These are phyloP conservation scores for Fonsecaea erecta DNA, from an alignment of 2,329 filamentous ascomycete genomes.

Conservation along the genomic window DNA sequence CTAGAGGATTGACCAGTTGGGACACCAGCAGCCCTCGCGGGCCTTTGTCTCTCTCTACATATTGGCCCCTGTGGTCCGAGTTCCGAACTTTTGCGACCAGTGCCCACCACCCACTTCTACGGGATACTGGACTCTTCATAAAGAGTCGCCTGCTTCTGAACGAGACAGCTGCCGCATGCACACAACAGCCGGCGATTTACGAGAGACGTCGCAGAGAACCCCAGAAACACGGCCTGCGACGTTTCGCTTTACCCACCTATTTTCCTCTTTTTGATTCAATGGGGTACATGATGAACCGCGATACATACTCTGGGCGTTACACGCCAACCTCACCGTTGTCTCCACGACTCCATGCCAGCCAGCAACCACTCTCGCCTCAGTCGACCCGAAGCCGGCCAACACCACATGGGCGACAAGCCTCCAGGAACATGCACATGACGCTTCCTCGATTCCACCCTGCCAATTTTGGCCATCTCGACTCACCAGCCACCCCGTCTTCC, in stretches of 20 bases:
- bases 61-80: not conserved
- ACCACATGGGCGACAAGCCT: slow-evolving; percentile 44
- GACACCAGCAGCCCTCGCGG: not conserved
- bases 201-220: slow-evolving; percentile 19
- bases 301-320: slow-evolving; percentile 33
- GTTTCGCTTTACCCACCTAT: slow-evolving; percentile 7
- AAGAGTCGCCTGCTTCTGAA: too few species aligned
- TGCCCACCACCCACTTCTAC: not conserved
- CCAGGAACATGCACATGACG: slow-evolving; percentile 46
- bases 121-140: not conserved
- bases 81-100: slow-evolving; percentile 1
- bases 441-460: slow-evolving; percentile 54
- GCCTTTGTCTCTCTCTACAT: not conserved
- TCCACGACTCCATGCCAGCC: slow-evolving; percentile 28
- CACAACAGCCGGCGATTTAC: slow-evolving; percentile 10
- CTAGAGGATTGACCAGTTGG: not conserved
- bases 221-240: slow-evolving; percentile 13
- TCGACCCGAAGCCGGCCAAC: slow-evolving; percentile 40
- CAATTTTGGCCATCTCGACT: slow-evolving; percentile 45
- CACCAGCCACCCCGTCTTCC: slow-evolving; percentile 43
- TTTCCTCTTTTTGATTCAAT: slow-evolving; percentile 7
- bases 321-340: slow-evolving; percentile 38
- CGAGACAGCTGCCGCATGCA: slow-evolving; percentile 30
- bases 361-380: slow-evolving; percentile 43
- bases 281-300: slow-evolving; percentile 25